Evolutionary conservation across 441 rosid genomes (phyloP), one percentile per base, ranked within the genome.

Genomic region (Gossypium schwendimanii): DNA sequence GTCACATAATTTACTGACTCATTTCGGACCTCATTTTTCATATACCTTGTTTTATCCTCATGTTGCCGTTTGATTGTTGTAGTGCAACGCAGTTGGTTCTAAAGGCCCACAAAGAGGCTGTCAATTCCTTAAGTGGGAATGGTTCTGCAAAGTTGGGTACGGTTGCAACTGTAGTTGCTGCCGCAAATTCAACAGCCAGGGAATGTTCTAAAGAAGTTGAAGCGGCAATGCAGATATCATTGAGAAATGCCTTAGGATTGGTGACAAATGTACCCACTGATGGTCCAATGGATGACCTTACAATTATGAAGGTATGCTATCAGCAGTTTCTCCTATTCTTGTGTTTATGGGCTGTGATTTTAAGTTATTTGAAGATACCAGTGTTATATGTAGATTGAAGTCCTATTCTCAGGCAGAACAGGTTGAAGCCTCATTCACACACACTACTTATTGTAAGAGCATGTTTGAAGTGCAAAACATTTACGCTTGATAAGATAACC

Each of bases 161-260:
- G 0, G 93, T 95, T 70, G 98, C 99, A 50, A 79, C 98, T 17
- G 98, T 93, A 66, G 98, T 95, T 78, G 94, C 97, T 26, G 97
- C 98, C 74, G 99, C 99, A 52, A 94, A 94, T 88, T 92, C 99
- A 76, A 94, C 94, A 36, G 97, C 99, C 36, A 63, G 72, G 81
- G 97, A 92, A 84, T 84, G 94, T 79, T 87, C 99, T 50, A 94
- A 87, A 81, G 99, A 94, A 81, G 91, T 95, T 75, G 96, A 95
- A 87, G 91, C 91, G n/a, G 98, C 99, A 75, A 95, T 95, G 99
- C 97, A 92, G 84, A 85, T 95, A 66, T 89, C 96, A 65, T 83
- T 95, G 89, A 92, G 96, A 86, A 92, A 89, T 84, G 91, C 98
- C 31, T 79, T 95, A 45, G 94, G 95, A 77, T 77, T 88, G 72